Conservation (phyloP, 257 asterid genomes). For the Nicotiana knightiana region DNA sequence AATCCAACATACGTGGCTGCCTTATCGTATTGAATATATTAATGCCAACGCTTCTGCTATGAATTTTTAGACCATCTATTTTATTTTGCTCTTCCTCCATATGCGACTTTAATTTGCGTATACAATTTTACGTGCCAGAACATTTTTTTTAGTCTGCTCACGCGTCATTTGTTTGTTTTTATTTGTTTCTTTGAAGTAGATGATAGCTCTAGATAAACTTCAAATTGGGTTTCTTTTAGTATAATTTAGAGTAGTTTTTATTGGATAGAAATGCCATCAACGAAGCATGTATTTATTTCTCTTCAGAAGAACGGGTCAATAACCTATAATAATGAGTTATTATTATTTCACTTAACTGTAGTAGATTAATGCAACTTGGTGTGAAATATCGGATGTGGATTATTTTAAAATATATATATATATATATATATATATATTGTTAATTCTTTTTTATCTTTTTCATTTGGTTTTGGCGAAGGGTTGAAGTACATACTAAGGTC, state of each 20-base stretch:
- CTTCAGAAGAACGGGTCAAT: no score
- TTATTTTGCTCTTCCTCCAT: no score
- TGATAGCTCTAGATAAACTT: neutral
- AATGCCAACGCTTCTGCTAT: neutral
- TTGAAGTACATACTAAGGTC: no score
- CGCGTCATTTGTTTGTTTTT: neutral
- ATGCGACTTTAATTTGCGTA: neutral
- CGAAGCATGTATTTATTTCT: neutral
- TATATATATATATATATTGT: no score
- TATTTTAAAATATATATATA: no score
- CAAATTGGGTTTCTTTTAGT: neutral
- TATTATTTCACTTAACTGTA: no score
- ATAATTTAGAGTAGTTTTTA: neutral
- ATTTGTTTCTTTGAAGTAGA: neutral
- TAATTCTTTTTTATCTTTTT: neutral
- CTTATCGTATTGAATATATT: neutral
- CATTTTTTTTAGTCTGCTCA: neutral
- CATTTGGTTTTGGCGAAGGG: neutral
- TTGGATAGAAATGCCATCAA: neutral
- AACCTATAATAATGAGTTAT: neutral
- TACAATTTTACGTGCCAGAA: neutral
- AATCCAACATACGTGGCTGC: neutral
- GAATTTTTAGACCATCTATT: no score
- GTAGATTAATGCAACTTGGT: no score
- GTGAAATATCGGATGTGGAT: no score